These are phyloP conservation scores for Saccharum spontaneum DNA, from an alignment of 176 grass and related monocot genomes.

Conservation along the genomic window DNA sequence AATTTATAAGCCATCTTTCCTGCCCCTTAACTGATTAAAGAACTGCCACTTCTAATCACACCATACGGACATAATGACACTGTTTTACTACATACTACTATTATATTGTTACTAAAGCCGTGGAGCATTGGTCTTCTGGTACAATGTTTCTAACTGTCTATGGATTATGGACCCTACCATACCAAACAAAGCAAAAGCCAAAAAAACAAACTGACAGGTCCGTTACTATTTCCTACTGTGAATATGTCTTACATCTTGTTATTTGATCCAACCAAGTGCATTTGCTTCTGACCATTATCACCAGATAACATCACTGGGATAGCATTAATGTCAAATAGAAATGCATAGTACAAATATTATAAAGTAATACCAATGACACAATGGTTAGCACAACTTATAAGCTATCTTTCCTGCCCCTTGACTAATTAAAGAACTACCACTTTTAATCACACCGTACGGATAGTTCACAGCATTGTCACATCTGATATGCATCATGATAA, in stretches of 20 bases:
- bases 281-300: background rate
- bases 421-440: background rate
- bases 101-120: background rate
- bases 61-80: background rate
- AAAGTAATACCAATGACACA: background rate
- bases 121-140: background rate
- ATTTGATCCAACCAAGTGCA: background rate
- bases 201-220: background rate
- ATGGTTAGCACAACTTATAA: background rate
- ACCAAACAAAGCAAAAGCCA: background rate
- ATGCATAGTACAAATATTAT: background rate
- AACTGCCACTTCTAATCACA: background rate
- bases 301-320: no score
- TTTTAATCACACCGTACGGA: background rate
- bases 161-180: background rate
- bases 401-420: background rate
- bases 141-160: background rate
- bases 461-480: background rate
- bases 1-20: slow-evolving; percentile 7
- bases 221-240: background rate
- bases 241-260: background rate
- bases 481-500: background rate
- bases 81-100: background rate
- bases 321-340: slow-evolving; percentile 6
- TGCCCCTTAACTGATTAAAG: background rate